phyloP scores from a whole-genome alignment of 169 alveolate species.

The Cryptosporidium baileyi region DNA sequence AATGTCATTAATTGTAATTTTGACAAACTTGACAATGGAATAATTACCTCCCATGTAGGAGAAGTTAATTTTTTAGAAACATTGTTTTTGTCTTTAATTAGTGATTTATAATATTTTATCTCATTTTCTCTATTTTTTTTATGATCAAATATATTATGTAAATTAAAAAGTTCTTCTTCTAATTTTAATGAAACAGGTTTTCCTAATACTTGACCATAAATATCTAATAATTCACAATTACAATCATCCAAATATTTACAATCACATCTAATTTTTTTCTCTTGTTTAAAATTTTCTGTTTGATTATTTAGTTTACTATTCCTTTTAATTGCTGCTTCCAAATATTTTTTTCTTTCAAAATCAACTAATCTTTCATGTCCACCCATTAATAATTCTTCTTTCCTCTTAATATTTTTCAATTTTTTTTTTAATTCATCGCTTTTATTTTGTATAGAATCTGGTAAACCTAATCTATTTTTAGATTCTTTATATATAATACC shows the following conservation, averaged over 20 bases:
- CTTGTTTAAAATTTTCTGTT: neutral
- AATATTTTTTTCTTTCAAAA: constrained; percentile 19
- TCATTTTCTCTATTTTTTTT: neutral
- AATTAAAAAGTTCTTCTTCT: constrained; percentile 32
- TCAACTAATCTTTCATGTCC: constrained; percentile 21
- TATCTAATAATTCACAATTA: neutral
- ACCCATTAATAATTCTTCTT: neutral
- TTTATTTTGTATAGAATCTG: neutral
- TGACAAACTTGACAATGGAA: constrained; percentile 33
- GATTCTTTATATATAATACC: neutral
- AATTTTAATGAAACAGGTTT: constrained; percentile 43
- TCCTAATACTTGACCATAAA: constrained; percentile 31
- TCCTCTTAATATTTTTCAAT: neutral
- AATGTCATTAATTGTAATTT: constrained; percentile 26
- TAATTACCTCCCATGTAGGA: neutral
- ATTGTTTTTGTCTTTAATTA: neutral
- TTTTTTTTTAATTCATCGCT: constrained; percentile 14
- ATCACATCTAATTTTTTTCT: constrained; percentile 1
- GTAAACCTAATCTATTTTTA: constrained; percentile 10
- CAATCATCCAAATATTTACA: constrained; percentile 5
- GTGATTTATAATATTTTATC: constrained; percentile 12
- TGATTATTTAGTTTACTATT: neutral
- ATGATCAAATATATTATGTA: neutral
- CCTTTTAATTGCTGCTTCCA: constrained; percentile 59
- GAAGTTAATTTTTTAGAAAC: neutral